Percentiles rank a stretch among this genome's conserved stretches.
Conservation (phyloP, 169 alveolate species). For the Eimeria nieschulzi region DNA sequence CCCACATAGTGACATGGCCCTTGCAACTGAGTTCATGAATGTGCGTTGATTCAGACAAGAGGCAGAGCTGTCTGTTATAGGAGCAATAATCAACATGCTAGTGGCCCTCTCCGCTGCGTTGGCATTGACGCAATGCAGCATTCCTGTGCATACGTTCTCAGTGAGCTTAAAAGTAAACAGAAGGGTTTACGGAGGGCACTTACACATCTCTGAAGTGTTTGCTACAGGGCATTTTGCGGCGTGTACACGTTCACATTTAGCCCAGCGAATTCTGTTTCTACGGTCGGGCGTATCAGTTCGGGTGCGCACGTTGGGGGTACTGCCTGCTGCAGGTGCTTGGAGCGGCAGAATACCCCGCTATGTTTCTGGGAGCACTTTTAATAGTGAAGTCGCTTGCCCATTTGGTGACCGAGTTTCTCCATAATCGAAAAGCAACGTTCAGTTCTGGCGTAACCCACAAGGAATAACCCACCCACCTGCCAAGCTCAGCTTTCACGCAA, state of each 20-base stretch:
- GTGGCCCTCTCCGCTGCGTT: slow-evolving; percentile 59
- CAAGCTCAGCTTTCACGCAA: neutral
- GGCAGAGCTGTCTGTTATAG: slow-evolving; percentile 45
- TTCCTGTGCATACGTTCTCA: slow-evolving; percentile 33
- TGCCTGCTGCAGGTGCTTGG: slow-evolving; percentile 40
- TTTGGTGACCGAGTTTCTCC: slow-evolving; percentile 22
- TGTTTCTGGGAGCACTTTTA: slow-evolving; percentile 48
- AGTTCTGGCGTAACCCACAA: neutral
- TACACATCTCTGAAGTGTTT: too few species aligned
- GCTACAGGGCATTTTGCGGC: too few species aligned
- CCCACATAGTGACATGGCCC: too few species aligned
- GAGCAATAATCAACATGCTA: slow-evolving; percentile 49
- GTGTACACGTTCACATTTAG: too few species aligned
- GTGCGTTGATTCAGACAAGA: neutral
- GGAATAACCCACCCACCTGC: neutral
- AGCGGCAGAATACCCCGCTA: slow-evolving; percentile 50
- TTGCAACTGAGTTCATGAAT: neutral
- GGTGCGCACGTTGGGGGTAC: too few species aligned
- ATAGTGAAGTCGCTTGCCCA: slow-evolving; percentile 45
- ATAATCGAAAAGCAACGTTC: slow-evolving; percentile 33
- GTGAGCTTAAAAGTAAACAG: neutral
- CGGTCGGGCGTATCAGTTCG: too few species aligned
- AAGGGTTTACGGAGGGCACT: too few species aligned
- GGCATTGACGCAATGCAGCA: slow-evolving; percentile 34
- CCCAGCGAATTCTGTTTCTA: too few species aligned